Percentiles rank a stretch among this genome's conserved stretches.
phyloP scores from a whole-genome alignment of 306 rosid genomes.

The Carpinus viminea region DNA sequence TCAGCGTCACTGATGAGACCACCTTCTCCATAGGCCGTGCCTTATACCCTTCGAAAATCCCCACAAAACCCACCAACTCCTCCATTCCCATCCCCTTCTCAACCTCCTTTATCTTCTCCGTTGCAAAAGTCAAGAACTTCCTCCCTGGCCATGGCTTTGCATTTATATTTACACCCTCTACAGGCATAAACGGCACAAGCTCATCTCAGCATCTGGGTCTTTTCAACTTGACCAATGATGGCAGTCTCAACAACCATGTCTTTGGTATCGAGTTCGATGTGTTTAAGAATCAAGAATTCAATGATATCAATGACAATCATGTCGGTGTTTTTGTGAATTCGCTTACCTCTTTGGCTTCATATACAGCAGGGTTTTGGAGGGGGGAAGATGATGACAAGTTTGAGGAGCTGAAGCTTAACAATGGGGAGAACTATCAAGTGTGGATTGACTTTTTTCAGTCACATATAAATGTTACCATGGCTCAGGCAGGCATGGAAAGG shows the following conservation, averaged over 20 bases:
- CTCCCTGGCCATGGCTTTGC: slow-evolving; percentile 51
- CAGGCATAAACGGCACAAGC: slow-evolving; percentile 38
- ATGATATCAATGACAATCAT: slow-evolving; percentile 44
- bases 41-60: slow-evolving; percentile 46
- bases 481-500: slow-evolving; percentile 41
- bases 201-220: slow-evolving; percentile 49
- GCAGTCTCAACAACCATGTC: slow-evolving; percentile 37
- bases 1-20: slow-evolving; percentile 41
- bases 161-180: slow-evolving; percentile 45
- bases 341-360: slow-evolving; percentile 38
- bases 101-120: slow-evolving; percentile 59
- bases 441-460: slow-evolving; percentile 56
- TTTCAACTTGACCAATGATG: slow-evolving; percentile 40
- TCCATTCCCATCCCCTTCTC: slow-evolving; percentile 46
- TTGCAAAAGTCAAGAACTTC: slow-evolving; percentile 28
- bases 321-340: slow-evolving; percentile 54
- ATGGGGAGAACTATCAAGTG: slow-evolving; percentile 56
- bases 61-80: slow-evolving; percentile 36
- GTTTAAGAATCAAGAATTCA: slow-evolving; percentile 47
- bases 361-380: slow-evolving; percentile 48
- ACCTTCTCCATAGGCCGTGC: slow-evolving; percentile 51
- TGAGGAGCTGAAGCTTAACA: slow-evolving; percentile 33
- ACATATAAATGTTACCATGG: slow-evolving; percentile 47
- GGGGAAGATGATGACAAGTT: slow-evolving; percentile 40
- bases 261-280: slow-evolving; percentile 51